Evolutionary conservation across 2,329 filamentous ascomycete species (phyloP).

Genomic region (Macrophomina tecta): DNA sequence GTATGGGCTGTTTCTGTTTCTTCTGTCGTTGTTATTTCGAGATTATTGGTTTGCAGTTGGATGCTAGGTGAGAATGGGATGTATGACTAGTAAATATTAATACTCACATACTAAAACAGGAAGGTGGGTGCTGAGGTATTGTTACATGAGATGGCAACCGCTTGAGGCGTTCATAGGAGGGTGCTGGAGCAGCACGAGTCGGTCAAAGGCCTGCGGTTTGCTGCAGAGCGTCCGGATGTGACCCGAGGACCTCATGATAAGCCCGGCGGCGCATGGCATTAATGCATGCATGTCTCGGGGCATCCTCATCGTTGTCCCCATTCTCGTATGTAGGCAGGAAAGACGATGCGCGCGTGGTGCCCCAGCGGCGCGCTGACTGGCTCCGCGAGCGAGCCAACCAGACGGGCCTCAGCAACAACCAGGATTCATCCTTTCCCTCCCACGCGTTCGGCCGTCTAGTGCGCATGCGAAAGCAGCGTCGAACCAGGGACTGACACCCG

Average conservation of each 20-base stretch:
- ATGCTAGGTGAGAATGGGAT: background rate
- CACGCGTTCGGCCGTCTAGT: background rate
- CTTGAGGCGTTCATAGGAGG: too few species aligned
- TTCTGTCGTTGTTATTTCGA: background rate
- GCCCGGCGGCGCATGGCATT: background rate
- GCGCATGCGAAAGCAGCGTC: background rate
- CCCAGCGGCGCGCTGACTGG: background rate
- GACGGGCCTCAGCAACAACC: background rate
- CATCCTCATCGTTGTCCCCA: background rate
- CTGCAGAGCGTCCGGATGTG: too few species aligned
- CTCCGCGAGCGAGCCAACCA: background rate
- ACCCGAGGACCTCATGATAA: conserved; percentile 1
- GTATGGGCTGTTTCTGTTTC: background rate
- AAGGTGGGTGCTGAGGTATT: background rate
- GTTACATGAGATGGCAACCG: background rate
- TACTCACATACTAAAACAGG: background rate
- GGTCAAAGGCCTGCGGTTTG: background rate
- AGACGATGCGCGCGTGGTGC: conserved; percentile 1
- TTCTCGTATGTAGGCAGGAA: background rate
- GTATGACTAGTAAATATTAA: background rate
- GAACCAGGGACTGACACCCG: background rate
- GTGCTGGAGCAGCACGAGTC: background rate
- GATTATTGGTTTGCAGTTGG: background rate
- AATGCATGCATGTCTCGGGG: conserved; percentile 19
- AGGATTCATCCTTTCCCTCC: background rate